phyloP scores from a whole-genome alignment of 768 basidiomycete species.

The Clitopilus passeckerianus region DNA sequence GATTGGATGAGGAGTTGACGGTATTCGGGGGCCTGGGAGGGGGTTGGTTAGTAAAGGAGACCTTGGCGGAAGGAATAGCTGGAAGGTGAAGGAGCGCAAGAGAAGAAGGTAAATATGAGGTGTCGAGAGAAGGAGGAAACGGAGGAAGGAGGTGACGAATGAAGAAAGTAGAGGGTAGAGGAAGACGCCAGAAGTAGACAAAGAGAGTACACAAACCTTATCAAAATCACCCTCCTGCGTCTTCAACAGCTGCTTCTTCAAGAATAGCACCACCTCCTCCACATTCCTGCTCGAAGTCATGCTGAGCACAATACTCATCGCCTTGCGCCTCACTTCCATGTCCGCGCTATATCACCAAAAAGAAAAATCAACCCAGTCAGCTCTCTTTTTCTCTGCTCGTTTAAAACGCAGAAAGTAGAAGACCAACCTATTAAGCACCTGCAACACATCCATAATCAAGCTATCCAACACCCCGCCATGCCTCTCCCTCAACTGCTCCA shows the following conservation, averaged over 20 bases:
- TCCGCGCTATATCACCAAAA: constrained; percentile 62
- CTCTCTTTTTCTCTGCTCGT: neutral
- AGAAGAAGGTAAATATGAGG: too few relatives aligned
- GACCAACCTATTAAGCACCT: constrained; percentile 74
- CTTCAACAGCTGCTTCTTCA: constrained; percentile 96
- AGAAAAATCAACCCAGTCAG: too few relatives aligned
- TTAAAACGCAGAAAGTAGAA: neutral
- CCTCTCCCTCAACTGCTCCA: constrained; percentile 75
- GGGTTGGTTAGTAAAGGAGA: neutral
- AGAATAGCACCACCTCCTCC: constrained; percentile 92
- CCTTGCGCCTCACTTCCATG: constrained; percentile 94
- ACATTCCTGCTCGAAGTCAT: constrained; percentile 95
- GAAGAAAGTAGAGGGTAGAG: neutral
- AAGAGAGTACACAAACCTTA: constrained; percentile 52
- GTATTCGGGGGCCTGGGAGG: constrained; percentile 81
- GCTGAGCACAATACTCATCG: constrained; percentile 81
- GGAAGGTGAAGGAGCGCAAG: neutral
- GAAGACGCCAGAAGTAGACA: neutral
- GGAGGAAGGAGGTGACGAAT: neutral
- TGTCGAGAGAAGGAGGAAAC: neutral
- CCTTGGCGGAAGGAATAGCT: neutral
- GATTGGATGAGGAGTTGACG: constrained; percentile 95
- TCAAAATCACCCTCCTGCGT: constrained; percentile 92
- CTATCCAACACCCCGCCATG: constrained; percentile 88
- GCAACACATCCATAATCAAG: constrained; percentile 93